Conservation (phyloP, 2,329 filamentous ascomycete genomes). For the Graphilbum fragrans region DNA sequence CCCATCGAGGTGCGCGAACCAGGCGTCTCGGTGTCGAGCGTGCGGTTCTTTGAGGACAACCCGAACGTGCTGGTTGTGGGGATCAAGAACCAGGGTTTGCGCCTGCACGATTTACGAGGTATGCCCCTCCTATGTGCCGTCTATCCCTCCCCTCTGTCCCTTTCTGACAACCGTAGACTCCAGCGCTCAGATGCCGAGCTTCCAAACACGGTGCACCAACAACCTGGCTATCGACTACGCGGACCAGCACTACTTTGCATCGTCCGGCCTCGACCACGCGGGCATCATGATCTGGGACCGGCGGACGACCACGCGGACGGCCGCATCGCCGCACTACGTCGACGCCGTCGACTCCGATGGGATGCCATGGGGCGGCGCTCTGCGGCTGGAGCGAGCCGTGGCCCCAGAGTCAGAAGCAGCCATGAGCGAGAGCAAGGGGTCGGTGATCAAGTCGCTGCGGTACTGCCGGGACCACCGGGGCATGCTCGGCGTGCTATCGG, state of each 20-base stretch:
- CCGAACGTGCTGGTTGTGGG: slow-evolving; percentile 65
- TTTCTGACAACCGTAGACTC: slow-evolving; percentile 12
- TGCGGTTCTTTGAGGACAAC: slow-evolving; percentile 69
- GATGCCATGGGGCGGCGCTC: slow-evolving; percentile 48
- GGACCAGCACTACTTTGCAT: slow-evolving; percentile 76
- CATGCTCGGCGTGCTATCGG: slow-evolving; percentile 48
- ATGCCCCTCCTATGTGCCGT: slow-evolving; percentile 10
- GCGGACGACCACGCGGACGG: slow-evolving; percentile 41
- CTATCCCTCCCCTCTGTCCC: neutral
- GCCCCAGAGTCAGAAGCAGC: slow-evolving; percentile 39
- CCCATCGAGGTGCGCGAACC: slow-evolving; percentile 48
- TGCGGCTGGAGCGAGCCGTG: slow-evolving; percentile 45
- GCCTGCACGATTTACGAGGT: slow-evolving; percentile 72
- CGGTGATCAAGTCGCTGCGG: slow-evolving; percentile 48
- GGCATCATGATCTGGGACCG: slow-evolving; percentile 70
- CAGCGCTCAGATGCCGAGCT: slow-evolving; percentile 28
- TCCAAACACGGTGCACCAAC: slow-evolving; percentile 55
- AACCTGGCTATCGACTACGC: slow-evolving; percentile 67
- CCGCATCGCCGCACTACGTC: slow-evolving; percentile 41
- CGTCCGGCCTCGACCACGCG: slow-evolving; percentile 63
- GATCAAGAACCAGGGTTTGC: slow-evolving; percentile 61
- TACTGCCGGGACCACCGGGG: slow-evolving; percentile 52
- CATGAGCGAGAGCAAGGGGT: slow-evolving; percentile 41
- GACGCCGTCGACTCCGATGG: slow-evolving; percentile 49
- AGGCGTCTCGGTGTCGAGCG: slow-evolving; percentile 66